Evolutionary conservation across 805 yeast genomes (phyloP), one percentile per base, ranked within the genome.

Genomic region (Zygotorulaspora danielsina): DNA sequence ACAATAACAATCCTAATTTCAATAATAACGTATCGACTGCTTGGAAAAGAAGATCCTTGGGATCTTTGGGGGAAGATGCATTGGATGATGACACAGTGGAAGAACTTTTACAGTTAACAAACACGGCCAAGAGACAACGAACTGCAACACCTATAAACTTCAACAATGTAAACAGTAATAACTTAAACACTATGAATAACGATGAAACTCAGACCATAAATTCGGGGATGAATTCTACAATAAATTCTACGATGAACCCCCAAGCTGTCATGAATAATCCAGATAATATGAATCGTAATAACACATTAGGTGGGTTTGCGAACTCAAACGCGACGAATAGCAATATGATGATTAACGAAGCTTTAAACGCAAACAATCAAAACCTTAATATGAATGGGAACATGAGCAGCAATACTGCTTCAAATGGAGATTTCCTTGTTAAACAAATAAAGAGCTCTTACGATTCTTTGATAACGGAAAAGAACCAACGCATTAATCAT

Each of bases 11-110:
- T n/a, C 8, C 32, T 17, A 34, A 30, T 15, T 37, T 31, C 26
- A 33, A 34, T 32, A 25, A 36, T 8, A 38, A 30, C 24, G 25
- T 32, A 2, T 26, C 32, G 11, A 39, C 36, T 11, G 42, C 49
- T 2, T 50, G 59, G 48, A 57, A 57, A 34, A 46, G 60, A 37
- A 47, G 55, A 34, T 54, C 60, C 7, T 20, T 56, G 11, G 58
- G 60, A 18, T 46, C 54, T 5, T 36, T 52, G 12, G 61, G 53
- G 24, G 49, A 49, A 2, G 54, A 54, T 25, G 50, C 48, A 4
- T 42, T 57, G 11, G 61, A 55, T 32, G 56, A 57, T 28, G 58
- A 45, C 8, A 51, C 61, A 1, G 61, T 58, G 2, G 59, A 56
- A 34, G 63, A 59, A 39, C 48, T 58, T 5, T 28, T 58, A 32